Conservation (phyloP, 2,329 filamentous ascomycete genomes). For the Aureobasidium zeae region DNA sequence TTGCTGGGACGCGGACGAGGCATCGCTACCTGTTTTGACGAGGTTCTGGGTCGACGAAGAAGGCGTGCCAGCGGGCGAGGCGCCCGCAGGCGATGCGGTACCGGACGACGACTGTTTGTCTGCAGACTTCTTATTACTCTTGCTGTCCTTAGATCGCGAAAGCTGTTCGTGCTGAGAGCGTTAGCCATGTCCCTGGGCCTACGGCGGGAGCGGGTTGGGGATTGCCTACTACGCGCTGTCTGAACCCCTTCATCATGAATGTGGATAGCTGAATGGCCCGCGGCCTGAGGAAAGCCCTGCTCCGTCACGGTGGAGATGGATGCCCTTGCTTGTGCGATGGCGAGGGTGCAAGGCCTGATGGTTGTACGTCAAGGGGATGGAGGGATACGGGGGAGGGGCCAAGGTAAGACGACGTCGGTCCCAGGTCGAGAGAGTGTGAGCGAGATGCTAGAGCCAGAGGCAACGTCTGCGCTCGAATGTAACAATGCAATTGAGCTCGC, state of each 20-base stretch:
- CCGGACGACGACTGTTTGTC: slow-evolving; percentile 42
- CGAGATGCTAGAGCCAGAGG: too few relatives aligned
- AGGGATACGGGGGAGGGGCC: too few relatives aligned
- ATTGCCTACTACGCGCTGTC: slow-evolving; percentile 84
- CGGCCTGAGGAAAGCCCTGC: not conserved
- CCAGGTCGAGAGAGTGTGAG: too few relatives aligned
- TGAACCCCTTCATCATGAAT: slow-evolving; percentile 79
- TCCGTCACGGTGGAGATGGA: slow-evolving; percentile 6
- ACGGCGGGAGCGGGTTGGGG: slow-evolving; percentile 36
- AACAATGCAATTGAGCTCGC: too few relatives aligned
- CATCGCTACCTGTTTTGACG: slow-evolving; percentile 56
- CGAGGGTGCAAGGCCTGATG: too few relatives aligned
- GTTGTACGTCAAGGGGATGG: too few relatives aligned
- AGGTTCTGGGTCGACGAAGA: slow-evolving; percentile 83
- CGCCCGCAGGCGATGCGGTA: slow-evolving; percentile 64
- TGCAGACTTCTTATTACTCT: slow-evolving; percentile 60
- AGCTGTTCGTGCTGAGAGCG: slow-evolving; percentile 62
- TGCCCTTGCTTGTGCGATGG: too few relatives aligned
- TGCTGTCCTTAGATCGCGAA: slow-evolving; percentile 79
- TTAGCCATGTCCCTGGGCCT: slow-evolving; percentile 6
- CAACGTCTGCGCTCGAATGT: too few relatives aligned
- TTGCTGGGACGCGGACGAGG: not conserved
- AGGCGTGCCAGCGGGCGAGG: slow-evolving; percentile 60
- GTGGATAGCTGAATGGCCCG: slow-evolving; percentile 3
- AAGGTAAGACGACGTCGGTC: too few relatives aligned